Conservation (phyloP, 2,329 filamentous ascomycete species). For the Aspergillus luchuensis region DNA sequence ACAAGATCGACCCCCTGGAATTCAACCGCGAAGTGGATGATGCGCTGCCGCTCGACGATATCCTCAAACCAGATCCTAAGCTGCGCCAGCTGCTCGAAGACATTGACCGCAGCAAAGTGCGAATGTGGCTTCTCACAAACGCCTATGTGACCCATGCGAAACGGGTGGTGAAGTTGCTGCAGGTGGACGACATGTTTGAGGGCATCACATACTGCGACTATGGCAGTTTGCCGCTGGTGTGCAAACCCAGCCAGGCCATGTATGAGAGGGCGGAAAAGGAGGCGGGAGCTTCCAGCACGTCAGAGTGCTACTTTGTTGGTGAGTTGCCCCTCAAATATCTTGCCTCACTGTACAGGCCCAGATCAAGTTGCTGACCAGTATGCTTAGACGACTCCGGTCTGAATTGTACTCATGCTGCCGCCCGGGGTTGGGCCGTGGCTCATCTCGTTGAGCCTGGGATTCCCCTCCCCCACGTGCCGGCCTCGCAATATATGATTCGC, state of each 20-base stretch:
- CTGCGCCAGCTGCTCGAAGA: constrained; percentile 76
- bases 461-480: constrained; percentile 62
- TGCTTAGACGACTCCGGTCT: constrained; percentile 73
- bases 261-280: constrained; percentile 87
- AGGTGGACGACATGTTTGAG: constrained; percentile 86
- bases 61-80: constrained; percentile 76
- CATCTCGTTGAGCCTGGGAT: constrained; percentile 82
- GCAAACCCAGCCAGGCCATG: constrained; percentile 84
- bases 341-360: background rate
- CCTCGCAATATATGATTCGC: constrained; percentile 73
- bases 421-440: constrained; percentile 80
- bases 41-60: constrained; percentile 79
- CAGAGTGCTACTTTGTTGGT: constrained; percentile 93
- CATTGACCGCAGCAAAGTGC: constrained; percentile 81
- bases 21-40: constrained; percentile 97
- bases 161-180: constrained; percentile 77
- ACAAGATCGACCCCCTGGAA: constrained; percentile 91
- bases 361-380: constrained; percentile 19
- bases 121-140: constrained; percentile 93
- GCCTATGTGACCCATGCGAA: constrained; percentile 88
- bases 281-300: constrained; percentile 66
- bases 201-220: constrained; percentile 97
- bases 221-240: constrained; percentile 68
- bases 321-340: constrained; percentile 38
- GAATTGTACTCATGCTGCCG: constrained; percentile 76